These are phyloP conservation scores for Metschnikowia borealis DNA, from an alignment of 805 yeast species.

Conservation along the genomic window DNA sequence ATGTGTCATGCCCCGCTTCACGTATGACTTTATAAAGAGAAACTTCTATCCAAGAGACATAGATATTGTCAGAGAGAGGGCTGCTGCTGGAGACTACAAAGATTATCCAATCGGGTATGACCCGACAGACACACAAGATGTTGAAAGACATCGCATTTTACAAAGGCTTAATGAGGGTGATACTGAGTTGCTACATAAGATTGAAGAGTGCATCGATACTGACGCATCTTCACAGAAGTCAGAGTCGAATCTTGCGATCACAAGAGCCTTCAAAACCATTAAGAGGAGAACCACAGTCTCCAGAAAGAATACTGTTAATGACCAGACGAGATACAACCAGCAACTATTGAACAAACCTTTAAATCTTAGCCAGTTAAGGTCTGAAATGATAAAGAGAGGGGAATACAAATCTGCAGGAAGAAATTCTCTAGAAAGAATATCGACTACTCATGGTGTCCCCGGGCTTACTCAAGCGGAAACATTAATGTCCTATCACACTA, in stretches of 20 bases:
- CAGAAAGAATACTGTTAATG: constrained; percentile 20
- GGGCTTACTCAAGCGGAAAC: constrained; percentile 50
- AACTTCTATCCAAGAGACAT: constrained; percentile 61
- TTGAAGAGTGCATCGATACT: constrained; percentile 27
- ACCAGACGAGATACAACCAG: constrained; percentile 18
- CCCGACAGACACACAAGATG: constrained; percentile 46
- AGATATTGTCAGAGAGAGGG: constrained; percentile 66
- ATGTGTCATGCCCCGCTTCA: constrained; percentile 60
- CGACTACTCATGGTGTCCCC: constrained; percentile 45
- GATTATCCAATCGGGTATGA: constrained; percentile 49
- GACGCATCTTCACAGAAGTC: constrained; percentile 10
- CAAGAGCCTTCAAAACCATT: constrained; percentile 31
- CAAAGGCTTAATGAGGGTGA: constrained; percentile 30
- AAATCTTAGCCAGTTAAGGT: constrained; percentile 31
- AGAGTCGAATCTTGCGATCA: constrained; percentile 13
- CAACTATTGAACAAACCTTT: constrained; percentile 31
- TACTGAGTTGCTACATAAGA: constrained; percentile 31
- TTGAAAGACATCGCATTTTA: constrained; percentile 36
- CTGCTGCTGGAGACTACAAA: constrained; percentile 48
- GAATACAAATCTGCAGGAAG: constrained; percentile 31
- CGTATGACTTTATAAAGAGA: constrained; percentile 45
- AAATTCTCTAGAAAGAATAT: constrained; percentile 37
- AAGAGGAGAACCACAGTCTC: constrained; percentile 29
- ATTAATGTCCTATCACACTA: constrained; percentile 39
- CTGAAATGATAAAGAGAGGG: constrained; percentile 37